Conservation (phyloP, 2,329 filamentous ascomycete genomes). For the Pseudocercospora fijiensis region DNA sequence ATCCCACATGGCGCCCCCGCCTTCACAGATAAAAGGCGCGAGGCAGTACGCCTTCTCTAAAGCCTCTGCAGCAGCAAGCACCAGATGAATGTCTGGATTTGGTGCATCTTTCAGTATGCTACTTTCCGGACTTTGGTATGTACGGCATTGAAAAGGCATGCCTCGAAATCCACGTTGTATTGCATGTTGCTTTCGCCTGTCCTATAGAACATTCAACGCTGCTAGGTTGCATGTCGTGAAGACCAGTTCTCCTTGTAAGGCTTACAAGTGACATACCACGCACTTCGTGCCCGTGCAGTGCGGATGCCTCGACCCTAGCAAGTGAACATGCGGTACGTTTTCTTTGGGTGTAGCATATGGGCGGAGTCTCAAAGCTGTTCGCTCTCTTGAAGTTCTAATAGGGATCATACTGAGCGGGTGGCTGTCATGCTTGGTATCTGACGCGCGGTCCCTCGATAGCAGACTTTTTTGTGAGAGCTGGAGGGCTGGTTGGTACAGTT, state of each 20-base stretch:
- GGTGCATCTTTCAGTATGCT: constrained; percentile 13
- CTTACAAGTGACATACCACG: constrained; percentile 1
- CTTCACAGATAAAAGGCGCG: constrained; percentile 21
- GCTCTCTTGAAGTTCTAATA: too few relatives aligned
- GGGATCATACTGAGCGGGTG: too few relatives aligned
- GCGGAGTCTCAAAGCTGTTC: too few relatives aligned
- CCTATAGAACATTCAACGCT: background rate
- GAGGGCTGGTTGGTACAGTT: too few relatives aligned
- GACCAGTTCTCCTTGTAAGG: background rate
- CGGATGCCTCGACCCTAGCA: too few relatives aligned
- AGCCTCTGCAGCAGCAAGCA: constrained; percentile 16
- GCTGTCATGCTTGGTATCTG: background rate
- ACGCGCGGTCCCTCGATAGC: too few relatives aligned
- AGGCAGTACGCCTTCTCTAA: constrained; percentile 7
- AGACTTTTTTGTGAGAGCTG: too few relatives aligned
- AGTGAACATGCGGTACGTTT: too few relatives aligned
- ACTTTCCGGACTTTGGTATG: background rate
- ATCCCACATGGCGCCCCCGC: constrained; percentile 22
- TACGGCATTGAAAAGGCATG: too few relatives aligned
- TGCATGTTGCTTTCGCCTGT: background rate
- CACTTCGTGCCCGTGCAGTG: background rate
- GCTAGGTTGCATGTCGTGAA: background rate
- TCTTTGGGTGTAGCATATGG: too few relatives aligned
- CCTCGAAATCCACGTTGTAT: too few relatives aligned
- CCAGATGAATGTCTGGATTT: constrained; percentile 17